phyloP scores from a whole-genome alignment of 2,329 filamentous ascomycete genomes.

The Claviceps humidiphila region DNA sequence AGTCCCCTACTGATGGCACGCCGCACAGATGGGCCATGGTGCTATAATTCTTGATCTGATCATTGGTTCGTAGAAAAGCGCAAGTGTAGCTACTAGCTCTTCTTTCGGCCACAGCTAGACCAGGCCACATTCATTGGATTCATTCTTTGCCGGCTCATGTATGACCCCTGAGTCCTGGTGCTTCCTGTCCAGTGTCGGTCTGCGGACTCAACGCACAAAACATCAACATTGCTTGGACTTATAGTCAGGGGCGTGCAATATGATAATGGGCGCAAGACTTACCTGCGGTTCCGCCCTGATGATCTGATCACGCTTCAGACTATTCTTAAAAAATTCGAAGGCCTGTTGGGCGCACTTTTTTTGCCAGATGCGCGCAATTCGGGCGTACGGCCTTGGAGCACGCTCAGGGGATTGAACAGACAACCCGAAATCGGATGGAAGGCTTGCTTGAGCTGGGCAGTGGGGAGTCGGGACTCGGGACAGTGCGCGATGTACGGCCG shows the following conservation, averaged over 20 bases:
- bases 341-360: conserved; percentile 59
- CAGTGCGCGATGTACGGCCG: no score
- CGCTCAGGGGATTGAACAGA: no score
- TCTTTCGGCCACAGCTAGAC: conserved; percentile 71
- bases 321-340: conserved; percentile 95
- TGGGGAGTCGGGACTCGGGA: no score
- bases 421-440: no score
- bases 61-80: conserved; percentile 84
- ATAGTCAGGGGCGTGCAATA: no score
- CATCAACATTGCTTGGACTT: no score
- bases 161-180: conserved; percentile 52
- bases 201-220: conserved; percentile 21
- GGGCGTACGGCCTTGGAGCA: no score
- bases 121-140: conserved; percentile 16
- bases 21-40: conserved; percentile 31
- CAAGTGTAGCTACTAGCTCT: conserved; percentile 57
- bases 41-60: conserved; percentile 86
- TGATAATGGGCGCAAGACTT: conserved; percentile 5
- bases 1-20: no score
- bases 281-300: conserved; percentile 81
- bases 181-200: conserved; percentile 55
- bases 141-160: conserved; percentile 56
- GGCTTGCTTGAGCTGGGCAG: no score
- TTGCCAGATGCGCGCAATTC: conserved; percentile 16
- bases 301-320: conserved; percentile 69